These are phyloP conservation scores for Fusarium ambrosium DNA, from an alignment of 2,329 filamentous ascomycete species.

Conservation along the genomic window DNA sequence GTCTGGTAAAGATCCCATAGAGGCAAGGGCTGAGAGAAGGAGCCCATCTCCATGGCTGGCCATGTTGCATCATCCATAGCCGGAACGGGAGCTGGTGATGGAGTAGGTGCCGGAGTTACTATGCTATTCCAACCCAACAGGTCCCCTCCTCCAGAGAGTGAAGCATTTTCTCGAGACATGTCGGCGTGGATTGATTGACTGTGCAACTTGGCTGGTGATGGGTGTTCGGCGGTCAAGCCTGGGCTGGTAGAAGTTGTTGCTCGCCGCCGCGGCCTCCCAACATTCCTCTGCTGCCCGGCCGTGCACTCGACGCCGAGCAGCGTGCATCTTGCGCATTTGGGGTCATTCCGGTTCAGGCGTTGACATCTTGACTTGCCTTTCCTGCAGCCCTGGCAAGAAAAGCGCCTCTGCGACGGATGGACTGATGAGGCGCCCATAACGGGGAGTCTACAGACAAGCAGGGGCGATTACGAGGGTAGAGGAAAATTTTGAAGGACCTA, in stretches of 20 bases:
- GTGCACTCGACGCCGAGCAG: not conserved
- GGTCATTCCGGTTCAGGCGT: not conserved
- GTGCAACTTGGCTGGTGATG: not conserved
- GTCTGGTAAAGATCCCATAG: not conserved
- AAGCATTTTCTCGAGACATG: not conserved
- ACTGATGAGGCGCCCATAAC: not conserved
- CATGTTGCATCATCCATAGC: not conserved
- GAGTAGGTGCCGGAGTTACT: not conserved
- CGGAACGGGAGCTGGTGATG: not conserved
- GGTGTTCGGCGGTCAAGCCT: not conserved
- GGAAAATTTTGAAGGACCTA: not conserved
- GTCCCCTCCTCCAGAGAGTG: not conserved
- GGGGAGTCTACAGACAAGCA: not conserved
- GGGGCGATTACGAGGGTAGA: not conserved
- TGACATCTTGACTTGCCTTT: not conserved
- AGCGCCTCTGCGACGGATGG: not conserved
- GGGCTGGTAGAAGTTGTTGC: not conserved
- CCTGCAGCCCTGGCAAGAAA: not conserved
- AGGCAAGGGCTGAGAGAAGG: not conserved
- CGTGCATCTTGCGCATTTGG: not conserved
- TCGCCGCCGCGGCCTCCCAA: not conserved
- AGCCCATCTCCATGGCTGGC: not conserved
- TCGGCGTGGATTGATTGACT: not conserved
- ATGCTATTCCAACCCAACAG: not conserved
- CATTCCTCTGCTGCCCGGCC: not conserved